These are phyloP conservation scores for Aquilaria yunnanensis DNA, from an alignment of 345 rosid species.

Conservation along the genomic window DNA sequence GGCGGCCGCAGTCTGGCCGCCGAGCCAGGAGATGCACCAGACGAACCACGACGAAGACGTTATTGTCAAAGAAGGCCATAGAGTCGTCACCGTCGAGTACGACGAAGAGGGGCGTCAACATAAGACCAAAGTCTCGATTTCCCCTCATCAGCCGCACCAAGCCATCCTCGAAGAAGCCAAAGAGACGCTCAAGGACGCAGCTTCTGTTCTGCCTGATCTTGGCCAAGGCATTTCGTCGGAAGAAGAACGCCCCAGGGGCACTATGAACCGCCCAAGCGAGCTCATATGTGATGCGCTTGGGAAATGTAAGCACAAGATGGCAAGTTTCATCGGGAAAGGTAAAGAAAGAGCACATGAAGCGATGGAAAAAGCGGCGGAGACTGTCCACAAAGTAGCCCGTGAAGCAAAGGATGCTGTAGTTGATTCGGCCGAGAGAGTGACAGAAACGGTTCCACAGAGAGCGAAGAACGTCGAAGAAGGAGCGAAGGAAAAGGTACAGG, in stretches of 20 bases:
- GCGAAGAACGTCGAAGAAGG: constrained; percentile 20
- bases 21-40: constrained; percentile 13
- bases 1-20: constrained; percentile 58
- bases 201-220: constrained; percentile 19
- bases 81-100: constrained; percentile 52
- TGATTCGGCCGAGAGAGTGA: constrained; percentile 6
- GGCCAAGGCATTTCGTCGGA: constrained; percentile 25
- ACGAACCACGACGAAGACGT: constrained; percentile 25
- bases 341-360: constrained; percentile 30
- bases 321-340: constrained; percentile 31
- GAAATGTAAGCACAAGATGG: constrained; percentile 46
- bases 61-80: constrained; percentile 60
- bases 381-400: constrained; percentile 13
- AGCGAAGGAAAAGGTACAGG: neutral
- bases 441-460: constrained; percentile 8
- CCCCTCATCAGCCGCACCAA: constrained; percentile 21
- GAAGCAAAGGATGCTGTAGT: constrained; percentile 16
- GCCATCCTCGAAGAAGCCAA: constrained; percentile 8
- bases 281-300: constrained; percentile 55
- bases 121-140: constrained; percentile 56
- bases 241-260: neutral
- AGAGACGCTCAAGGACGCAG: constrained; percentile 28
- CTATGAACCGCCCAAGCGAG: constrained; percentile 28
- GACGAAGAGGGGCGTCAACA: constrained; percentile 50
- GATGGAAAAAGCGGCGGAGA: constrained; percentile 16